Percentiles rank a stretch among this genome's conserved stretches.
Evolutionary conservation across 495 filamentous ascomycete genomes (phyloP).

Genomic region (Xylaria palmicola): DNA sequence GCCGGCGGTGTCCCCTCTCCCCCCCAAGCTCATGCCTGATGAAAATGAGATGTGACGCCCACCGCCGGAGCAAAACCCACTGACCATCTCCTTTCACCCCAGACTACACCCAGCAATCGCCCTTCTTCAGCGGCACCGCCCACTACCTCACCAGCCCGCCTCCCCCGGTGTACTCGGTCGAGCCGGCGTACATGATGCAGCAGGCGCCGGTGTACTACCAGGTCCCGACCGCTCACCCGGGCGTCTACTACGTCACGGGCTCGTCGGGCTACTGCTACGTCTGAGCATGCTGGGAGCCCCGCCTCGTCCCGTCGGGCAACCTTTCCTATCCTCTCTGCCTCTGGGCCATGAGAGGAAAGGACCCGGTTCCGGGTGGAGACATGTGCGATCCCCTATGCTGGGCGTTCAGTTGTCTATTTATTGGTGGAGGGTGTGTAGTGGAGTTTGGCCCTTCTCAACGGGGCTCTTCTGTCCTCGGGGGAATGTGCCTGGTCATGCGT

Average conservation of each 20-base stretch:
- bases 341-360: too few species aligned
- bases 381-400: too few species aligned
- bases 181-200: slow-evolving; percentile 4
- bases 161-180: slow-evolving; percentile 5
- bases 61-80: not conserved
- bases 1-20: not conserved
- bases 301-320: not conserved
- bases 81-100: not conserved
- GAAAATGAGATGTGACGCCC: not conserved
- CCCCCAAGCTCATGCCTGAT: not conserved
- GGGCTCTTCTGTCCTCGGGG: too few species aligned
- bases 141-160: slow-evolving; percentile 7
- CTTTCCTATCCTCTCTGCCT: not conserved
- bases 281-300: not conserved
- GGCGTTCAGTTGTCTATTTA: too few species aligned
- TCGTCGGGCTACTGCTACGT: not conserved
- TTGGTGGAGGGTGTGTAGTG: too few species aligned
- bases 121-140: not conserved
- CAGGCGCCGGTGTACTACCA: not conserved
- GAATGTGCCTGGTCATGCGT: too few species aligned
- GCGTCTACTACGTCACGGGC: not conserved
- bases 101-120: not conserved
- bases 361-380: too few species aligned
- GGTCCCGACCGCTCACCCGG: not conserved
- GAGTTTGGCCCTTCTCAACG: too few species aligned